phyloP scores from a whole-genome alignment of 2,329 filamentous ascomycete genomes.

The Pestalotiopsis sp. region DNA sequence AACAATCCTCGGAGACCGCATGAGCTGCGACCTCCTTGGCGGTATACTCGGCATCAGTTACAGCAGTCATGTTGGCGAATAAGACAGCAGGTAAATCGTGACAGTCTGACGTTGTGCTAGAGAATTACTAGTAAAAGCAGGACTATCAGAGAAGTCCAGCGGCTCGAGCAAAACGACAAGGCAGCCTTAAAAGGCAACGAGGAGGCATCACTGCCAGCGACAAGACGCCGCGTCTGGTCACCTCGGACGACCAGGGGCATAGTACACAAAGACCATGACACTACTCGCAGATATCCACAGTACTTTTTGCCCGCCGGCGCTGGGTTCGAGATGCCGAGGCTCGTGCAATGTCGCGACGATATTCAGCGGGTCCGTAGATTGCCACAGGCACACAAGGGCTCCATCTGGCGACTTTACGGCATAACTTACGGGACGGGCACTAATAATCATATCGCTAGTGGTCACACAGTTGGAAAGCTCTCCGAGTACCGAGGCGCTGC shows the following conservation, averaged over 20 bases:
- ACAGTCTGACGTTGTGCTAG: not conserved
- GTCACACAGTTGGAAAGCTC: not conserved
- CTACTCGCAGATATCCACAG: conserved; percentile 1
- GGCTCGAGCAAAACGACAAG: not conserved
- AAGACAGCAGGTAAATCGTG: not conserved
- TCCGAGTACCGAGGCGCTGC: not conserved
- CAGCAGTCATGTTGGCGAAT: conserved; percentile 13
- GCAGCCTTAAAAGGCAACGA: conserved; percentile 2
- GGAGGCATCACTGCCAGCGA: not conserved
- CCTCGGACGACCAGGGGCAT: not conserved
- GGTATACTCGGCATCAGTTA: conserved; percentile 28
- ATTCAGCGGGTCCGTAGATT: conserved; percentile 7
- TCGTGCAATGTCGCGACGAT: not conserved
- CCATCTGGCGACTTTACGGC: conserved; percentile 6
- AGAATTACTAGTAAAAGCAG: not conserved
- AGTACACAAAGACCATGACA: not conserved
- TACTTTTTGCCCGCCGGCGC: not conserved
- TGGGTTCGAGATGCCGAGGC: conserved; percentile 5
- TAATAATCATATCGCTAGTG: not conserved
- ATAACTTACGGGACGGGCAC: not conserved
- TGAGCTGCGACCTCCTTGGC: conserved; percentile 49
- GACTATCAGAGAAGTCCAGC: not conserved
- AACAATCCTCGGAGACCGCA: conserved; percentile 46
- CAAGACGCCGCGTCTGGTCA: not conserved
- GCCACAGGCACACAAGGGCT: not conserved